Percentiles rank a stretch among this genome's conserved stretches.
These are phyloP conservation scores for Cenchrus fungigraminus DNA, from an alignment of 176 grass and related monocot genomes.

Conservation along the genomic window DNA sequence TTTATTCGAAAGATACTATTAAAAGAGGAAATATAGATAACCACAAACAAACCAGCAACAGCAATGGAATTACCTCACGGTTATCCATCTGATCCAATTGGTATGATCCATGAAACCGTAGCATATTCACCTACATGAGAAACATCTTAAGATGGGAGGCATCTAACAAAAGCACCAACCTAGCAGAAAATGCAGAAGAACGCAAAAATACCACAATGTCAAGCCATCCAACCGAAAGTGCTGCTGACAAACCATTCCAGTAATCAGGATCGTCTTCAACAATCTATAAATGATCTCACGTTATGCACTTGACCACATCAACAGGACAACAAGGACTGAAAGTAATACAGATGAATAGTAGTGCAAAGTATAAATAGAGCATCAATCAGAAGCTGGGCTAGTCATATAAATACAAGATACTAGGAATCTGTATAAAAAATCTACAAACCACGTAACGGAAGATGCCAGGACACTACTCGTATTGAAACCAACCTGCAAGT, in stretches of 20 bases:
- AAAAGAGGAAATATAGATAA: conserved; percentile 20
- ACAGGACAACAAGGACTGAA: conserved; percentile 30
- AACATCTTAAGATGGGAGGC: conserved; percentile 37
- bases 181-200: conserved; percentile 30
- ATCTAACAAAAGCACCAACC: conserved; percentile 35
- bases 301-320: conserved; percentile 34
- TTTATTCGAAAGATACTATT: conserved; percentile 26
- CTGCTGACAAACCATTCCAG: conserved; percentile 83
- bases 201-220: conserved; percentile 75
- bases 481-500: conserved; percentile 62
- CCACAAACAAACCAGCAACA: conserved; percentile 31
- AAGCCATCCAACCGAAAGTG: conserved; percentile 97
- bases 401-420: conserved; percentile 1
- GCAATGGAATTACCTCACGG: conserved; percentile 73
- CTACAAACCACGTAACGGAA: background rate
- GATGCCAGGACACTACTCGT: background rate
- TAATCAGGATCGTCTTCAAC: conserved; percentile 91
- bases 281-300: conserved; percentile 49
- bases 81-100: conserved; percentile 88
- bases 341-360: conserved; percentile 42
- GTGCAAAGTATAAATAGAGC: conserved; percentile 11
- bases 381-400: conserved; percentile 17
- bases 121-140: conserved; percentile 84
- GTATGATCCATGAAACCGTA: conserved; percentile 96
- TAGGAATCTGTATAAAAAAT: conserved; percentile 6